Evolutionary conservation across 768 basidiomycete genomes (phyloP).

Genomic region (Dictyophora rubrovolvata): DNA sequence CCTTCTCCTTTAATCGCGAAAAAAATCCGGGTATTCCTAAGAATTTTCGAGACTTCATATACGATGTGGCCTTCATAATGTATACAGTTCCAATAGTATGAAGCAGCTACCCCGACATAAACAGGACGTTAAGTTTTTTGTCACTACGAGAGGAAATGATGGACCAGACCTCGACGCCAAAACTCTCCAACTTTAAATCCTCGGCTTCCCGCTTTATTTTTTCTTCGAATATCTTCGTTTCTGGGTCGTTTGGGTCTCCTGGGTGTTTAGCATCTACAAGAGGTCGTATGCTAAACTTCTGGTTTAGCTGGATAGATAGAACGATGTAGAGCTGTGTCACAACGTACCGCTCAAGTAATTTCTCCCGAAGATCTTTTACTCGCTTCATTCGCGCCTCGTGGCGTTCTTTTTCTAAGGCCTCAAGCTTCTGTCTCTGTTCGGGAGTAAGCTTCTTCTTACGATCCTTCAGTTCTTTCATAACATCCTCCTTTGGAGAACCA

Average conservation of each 20-base stretch:
- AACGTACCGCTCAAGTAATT: constrained; percentile 59
- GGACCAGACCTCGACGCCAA: constrained; percentile 78
- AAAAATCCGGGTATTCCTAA: constrained; percentile 90
- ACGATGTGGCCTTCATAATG: constrained; percentile 85
- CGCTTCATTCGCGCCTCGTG: constrained; percentile 72
- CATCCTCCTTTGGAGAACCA: constrained; percentile 24
- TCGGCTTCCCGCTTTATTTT: constrained; percentile 79
- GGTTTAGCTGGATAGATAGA: not conserved
- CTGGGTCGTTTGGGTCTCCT: constrained; percentile 69
- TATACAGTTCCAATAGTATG: constrained; percentile 90
- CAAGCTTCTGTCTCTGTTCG: constrained; percentile 79
- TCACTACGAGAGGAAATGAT: not conserved
- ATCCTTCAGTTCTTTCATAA: constrained; percentile 29
- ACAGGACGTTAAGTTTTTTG: not conserved
- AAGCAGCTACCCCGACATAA: constrained; percentile 41
- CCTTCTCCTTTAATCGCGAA: constrained; percentile 90
- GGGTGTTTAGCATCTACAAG: constrained; percentile 86
- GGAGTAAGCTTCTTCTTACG: constrained; percentile 47
- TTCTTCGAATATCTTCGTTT: constrained; percentile 69
- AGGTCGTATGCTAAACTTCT: constrained; percentile 43
- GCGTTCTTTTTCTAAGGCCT: constrained; percentile 73
- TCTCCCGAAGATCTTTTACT: constrained; percentile 60
- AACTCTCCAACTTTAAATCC: constrained; percentile 93
- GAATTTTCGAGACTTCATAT: constrained; percentile 84
- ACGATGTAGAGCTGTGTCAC: not conserved